Evolutionary conservation across 208 protist genomes (phyloP).

Genomic region (Strigomonas culicis): DNA sequence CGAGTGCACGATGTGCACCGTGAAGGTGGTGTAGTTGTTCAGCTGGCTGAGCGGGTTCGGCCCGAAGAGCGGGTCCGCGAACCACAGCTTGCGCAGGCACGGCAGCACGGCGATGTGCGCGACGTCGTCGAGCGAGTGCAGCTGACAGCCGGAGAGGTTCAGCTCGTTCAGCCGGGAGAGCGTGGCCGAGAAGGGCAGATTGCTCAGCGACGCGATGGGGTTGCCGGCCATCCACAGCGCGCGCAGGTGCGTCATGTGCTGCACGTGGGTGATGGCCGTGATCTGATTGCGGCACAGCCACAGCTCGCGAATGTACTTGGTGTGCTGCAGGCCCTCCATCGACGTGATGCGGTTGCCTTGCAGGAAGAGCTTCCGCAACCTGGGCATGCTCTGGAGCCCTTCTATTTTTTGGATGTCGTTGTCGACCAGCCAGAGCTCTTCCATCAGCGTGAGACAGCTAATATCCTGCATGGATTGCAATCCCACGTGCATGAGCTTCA

Average conservation of each 20-base stretch:
- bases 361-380: slow-evolving; percentile 77
- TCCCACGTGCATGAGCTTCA: slow-evolving; percentile 78
- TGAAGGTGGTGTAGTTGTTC: slow-evolving; percentile 93
- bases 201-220: slow-evolving; percentile 46
- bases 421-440: slow-evolving; percentile 90
- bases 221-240: slow-evolving; percentile 81
- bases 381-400: slow-evolving; percentile 62
- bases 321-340: slow-evolving; percentile 65
- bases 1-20: slow-evolving; percentile 60
- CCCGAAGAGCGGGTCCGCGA: slow-evolving; percentile 91
- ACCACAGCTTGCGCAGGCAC: slow-evolving; percentile 65
- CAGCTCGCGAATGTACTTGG: slow-evolving; percentile 65
- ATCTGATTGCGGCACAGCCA: slow-evolving; percentile 84
- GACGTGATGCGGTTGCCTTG: slow-evolving; percentile 80
- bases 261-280: slow-evolving; percentile 34
- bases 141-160: slow-evolving; percentile 85
- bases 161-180: slow-evolving; percentile 75
- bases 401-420: slow-evolving; percentile 80
- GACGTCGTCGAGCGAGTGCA: slow-evolving; percentile 88
- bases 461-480: slow-evolving; percentile 74
- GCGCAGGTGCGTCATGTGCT: slow-evolving; percentile 56
- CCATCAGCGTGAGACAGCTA: slow-evolving; percentile 47
- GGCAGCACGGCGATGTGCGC: slow-evolving; percentile 64
- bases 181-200: slow-evolving; percentile 39
- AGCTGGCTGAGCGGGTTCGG: slow-evolving; percentile 89